Evolutionary conservation across 2,329 filamentous ascomycete species (phyloP), one percentile per base, ranked within the genome.

Genomic region (Rutstroemia sydowiana): DNA sequence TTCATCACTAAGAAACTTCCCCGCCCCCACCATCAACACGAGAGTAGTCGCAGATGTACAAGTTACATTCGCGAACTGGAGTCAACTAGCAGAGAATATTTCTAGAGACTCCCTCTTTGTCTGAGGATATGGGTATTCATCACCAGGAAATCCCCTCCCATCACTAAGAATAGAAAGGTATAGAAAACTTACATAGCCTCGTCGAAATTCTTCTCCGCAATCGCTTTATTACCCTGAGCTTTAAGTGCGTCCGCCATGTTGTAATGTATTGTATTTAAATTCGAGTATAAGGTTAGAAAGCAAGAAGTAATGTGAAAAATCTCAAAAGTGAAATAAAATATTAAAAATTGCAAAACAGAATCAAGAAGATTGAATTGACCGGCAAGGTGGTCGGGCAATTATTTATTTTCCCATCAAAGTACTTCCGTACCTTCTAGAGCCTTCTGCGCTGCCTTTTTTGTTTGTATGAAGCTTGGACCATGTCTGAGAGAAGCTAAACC

Each of bases 171-270:
- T 23, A 18, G 26, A 42, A 50, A 57, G 55, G 48, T 56, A 55
- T 59, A 59, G 53, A 60, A 52, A 58, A 82, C 88, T 73, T 80
- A 97, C 92, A 95, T 82, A 67, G 93, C 93, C 70, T 92, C 89
- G 66, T 90, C 80, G 70, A 95, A 98, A 73, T 97, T 90, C 80
- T 97, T 97, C 57, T 88, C 90, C 60, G 89, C 86, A 72, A 98
- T 98, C 72, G 95, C 91, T 78, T 95, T 95, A 79, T 98, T 98
- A 76, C 92, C 93, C 69, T 93, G 86, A 66, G 91, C 89, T 78
- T 98, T 98, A 66, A 98, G 82, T 52, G 45, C 37, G 70, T 85
- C 82, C 62, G 80, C 81, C 66, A 68, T 68, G 37, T 18, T 58
- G n/a, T 36, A 21, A 7, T 23, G n/a, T 53, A n/a, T 31, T 13